Conservation (phyloP, 1,284 basidiomycete species). For the Apiotrichum sp. region DNA sequence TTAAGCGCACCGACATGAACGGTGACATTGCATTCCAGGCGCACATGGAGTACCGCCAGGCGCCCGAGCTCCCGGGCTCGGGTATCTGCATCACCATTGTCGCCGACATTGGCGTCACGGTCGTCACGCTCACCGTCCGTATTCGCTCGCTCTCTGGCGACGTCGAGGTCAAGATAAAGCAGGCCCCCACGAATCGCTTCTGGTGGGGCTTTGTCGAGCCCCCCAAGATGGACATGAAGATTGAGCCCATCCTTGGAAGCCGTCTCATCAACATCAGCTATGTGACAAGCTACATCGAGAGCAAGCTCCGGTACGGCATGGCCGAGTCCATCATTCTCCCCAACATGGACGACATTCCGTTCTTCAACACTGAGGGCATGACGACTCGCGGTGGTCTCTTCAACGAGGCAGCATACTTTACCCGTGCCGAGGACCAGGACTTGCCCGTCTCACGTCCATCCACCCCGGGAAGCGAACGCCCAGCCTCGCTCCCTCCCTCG, state of each 20-base stretch:
- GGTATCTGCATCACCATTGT: conserved; percentile 77
- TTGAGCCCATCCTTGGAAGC: conserved; percentile 90
- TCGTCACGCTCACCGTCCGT: conserved; percentile 77
- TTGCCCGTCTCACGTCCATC: not conserved
- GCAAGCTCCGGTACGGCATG: conserved; percentile 79
- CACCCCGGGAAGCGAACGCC: too few species aligned
- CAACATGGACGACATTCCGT: conserved; percentile 95
- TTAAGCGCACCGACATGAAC: conserved; percentile 88
- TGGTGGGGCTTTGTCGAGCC: conserved; percentile 97
- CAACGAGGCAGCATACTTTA: conserved; percentile 58
- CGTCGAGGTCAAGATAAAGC: conserved; percentile 80
- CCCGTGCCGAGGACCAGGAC: not conserved
- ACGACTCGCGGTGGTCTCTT: conserved; percentile 82
- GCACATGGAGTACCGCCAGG: conserved; percentile 60
- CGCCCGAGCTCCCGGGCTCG: conserved; percentile 53
- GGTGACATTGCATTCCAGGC: conserved; percentile 88
- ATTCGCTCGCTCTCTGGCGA: conserved; percentile 86
- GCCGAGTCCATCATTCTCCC: conserved; percentile 91
- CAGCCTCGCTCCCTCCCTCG: too few species aligned
- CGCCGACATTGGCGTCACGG: conserved; percentile 80
- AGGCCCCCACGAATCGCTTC: conserved; percentile 89
- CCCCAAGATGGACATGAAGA: conserved; percentile 80
- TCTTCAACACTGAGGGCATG: conserved; percentile 72
- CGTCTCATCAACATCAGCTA: conserved; percentile 54
- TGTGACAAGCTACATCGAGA: conserved; percentile 83